These are phyloP conservation scores for Gaeumannomyces tritici DNA, from an alignment of 2,329 filamentous ascomycete genomes.

Conservation along the genomic window DNA sequence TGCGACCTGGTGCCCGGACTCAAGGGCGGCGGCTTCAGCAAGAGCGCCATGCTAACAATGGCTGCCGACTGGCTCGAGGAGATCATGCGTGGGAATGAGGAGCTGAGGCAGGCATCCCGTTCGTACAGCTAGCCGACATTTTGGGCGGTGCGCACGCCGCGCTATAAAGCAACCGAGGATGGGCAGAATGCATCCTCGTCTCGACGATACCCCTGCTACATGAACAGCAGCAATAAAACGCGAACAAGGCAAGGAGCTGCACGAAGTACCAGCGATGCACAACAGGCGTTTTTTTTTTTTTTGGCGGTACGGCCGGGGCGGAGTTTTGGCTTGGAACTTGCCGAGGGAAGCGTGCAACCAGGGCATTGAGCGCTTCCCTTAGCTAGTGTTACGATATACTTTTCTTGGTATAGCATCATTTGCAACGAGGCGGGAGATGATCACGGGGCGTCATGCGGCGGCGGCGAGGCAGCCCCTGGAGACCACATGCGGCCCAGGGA, in stretches of 20 bases:
- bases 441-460: neutral
- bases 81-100: constrained; percentile 58
- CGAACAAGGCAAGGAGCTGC: neutral
- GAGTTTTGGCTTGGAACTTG: neutral
- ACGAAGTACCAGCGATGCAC: neutral
- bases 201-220: neutral
- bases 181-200: neutral
- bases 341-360: neutral
- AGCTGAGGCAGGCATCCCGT: constrained; percentile 27
- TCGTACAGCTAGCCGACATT: neutral
- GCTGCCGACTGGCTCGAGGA: constrained; percentile 72
- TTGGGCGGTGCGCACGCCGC: neutral
- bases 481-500: neutral
- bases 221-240: neutral
- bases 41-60: constrained; percentile 68
- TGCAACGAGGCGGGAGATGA: neutral
- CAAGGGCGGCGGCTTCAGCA: constrained; percentile 67
- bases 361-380: neutral
- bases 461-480: neutral
- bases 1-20: constrained; percentile 67
- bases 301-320: neutral
- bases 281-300: neutral
- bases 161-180: neutral
- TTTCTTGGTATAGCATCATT: neutral
- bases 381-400: neutral